Evolutionary conservation across 768 basidiomycete species (phyloP).

Genomic region (Rossbeevera mucosa): DNA sequence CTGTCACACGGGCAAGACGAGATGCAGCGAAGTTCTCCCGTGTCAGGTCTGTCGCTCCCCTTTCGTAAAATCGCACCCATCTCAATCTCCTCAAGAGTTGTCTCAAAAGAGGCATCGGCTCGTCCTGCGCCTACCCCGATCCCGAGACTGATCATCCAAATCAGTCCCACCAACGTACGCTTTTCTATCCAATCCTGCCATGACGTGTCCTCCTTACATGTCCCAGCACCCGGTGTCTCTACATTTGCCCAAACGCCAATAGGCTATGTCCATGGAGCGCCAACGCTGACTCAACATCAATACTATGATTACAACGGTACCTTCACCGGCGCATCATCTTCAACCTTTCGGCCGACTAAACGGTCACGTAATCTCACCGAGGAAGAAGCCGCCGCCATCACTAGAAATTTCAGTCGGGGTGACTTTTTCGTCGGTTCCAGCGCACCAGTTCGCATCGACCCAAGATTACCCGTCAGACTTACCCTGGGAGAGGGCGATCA

Average conservation of each 20-base stretch:
- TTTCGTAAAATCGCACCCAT: slow-evolving; percentile 8
- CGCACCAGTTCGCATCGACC: slow-evolving; percentile 80
- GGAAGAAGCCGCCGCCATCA: slow-evolving; percentile 79
- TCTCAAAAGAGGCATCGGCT: slow-evolving; percentile 72
- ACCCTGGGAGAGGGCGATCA: slow-evolving; percentile 80
- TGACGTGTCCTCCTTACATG: slow-evolving; percentile 5
- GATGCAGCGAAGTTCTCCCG: slow-evolving; percentile 77
- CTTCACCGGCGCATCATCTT: slow-evolving; percentile 64
- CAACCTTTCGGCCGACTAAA: slow-evolving; percentile 76
- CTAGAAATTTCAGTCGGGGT: slow-evolving; percentile 73
- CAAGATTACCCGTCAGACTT: slow-evolving; percentile 71
- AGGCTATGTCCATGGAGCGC: slow-evolving; percentile 35
- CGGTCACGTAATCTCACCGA: slow-evolving; percentile 77
- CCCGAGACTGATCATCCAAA: slow-evolving; percentile 54
- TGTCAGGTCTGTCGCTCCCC: slow-evolving; percentile 55
- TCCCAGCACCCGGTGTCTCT: slow-evolving; percentile 33
- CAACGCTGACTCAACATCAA: slow-evolving; percentile 51
- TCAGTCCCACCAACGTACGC: slow-evolving; percentile 29
- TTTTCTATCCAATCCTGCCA: slow-evolving; percentile 1
- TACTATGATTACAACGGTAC: slow-evolving; percentile 78
- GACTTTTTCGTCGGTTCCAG: slow-evolving; percentile 80
- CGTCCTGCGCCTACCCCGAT: slow-evolving; percentile 71
- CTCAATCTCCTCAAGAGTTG: slow-evolving; percentile 51
- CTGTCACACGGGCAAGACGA: slow-evolving; percentile 79
- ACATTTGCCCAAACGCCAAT: slow-evolving; percentile 37